These are phyloP conservation scores for Croton laevigatus DNA, from an alignment of 441 rosid species.

Conservation along the genomic window DNA sequence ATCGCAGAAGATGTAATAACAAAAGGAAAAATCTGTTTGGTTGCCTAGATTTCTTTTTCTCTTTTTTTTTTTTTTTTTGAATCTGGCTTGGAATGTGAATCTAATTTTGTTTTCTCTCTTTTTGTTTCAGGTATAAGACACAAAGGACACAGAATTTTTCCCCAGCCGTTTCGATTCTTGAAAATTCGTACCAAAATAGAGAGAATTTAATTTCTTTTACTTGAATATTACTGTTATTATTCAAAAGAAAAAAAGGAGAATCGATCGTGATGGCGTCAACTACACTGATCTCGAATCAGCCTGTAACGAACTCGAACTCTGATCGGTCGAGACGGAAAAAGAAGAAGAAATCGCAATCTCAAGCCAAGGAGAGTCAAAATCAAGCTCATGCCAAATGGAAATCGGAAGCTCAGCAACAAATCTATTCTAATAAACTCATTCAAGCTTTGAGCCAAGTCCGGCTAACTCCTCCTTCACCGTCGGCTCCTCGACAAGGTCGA, in stretches of 20 bases:
- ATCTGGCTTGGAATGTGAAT: constrained; percentile 11
- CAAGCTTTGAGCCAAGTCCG: constrained; percentile 63
- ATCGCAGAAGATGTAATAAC: not conserved
- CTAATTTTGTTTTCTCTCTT: constrained; percentile 3
- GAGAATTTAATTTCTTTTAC: not conserved
- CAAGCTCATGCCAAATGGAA: constrained; percentile 57
- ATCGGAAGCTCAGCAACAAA: constrained; percentile 71
- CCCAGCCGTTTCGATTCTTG: not conserved
- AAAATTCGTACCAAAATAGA: not conserved
- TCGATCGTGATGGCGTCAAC: constrained; percentile 37
- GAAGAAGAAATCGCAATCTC: constrained; percentile 52
- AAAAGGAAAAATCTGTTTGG: not conserved
- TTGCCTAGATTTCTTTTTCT: not conserved
- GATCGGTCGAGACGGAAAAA: constrained; percentile 61
- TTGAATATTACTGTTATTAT: not conserved
- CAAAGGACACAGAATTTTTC: not conserved
- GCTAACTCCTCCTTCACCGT: constrained; percentile 40
- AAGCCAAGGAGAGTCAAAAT: constrained; percentile 32
- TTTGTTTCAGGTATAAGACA: not conserved
- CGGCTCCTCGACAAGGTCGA: constrained; percentile 50
- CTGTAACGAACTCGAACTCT: constrained; percentile 30
- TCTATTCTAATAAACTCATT: constrained; percentile 73
- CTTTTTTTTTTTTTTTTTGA: not conserved
- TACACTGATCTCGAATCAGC: constrained; percentile 36
- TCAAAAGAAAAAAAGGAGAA: constrained; percentile 1